Conservation (phyloP, 139 green algal genomes). For the Zygnema cylindricum region DNA sequence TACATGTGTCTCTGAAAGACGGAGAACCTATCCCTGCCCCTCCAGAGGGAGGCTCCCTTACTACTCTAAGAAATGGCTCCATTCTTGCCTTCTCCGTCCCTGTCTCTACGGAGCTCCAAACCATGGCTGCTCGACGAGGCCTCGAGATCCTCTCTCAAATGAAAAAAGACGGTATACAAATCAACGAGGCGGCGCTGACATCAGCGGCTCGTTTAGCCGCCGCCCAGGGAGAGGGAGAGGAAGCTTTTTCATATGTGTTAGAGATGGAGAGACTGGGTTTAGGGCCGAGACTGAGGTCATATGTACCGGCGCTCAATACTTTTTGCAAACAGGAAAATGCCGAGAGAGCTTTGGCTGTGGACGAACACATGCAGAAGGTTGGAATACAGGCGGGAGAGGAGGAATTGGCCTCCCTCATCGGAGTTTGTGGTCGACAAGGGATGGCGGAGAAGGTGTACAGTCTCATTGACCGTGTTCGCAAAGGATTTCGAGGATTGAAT, state of each 20-base stretch:
- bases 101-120: neutral
- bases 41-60: no score
- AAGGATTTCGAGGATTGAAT: conserved; percentile 1
- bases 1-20: no score
- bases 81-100: no score
- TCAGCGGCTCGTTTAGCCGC: conserved; percentile 52
- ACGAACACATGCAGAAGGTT: conserved; percentile 44
- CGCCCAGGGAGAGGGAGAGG: conserved; percentile 38
- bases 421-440: neutral
- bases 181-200: conserved; percentile 63
- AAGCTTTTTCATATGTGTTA: conserved; percentile 47
- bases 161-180: conserved; percentile 10
- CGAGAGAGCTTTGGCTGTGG: conserved; percentile 31
- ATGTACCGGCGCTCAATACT: conserved; percentile 51
- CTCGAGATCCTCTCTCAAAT: conserved; percentile 43
- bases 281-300: conserved; percentile 53
- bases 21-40: no score
- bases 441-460: conserved; percentile 55
- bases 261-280: conserved; percentile 48
- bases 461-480: conserved; percentile 45
- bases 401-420: conserved; percentile 39
- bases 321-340: conserved; percentile 49
- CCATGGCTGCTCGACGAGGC: conserved; percentile 13
- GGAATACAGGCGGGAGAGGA: conserved; percentile 38
- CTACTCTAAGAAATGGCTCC: no score